Percentiles rank a stretch among this genome's conserved stretches.
phyloP scores from a whole-genome alignment of 2,329 filamentous ascomycete species.

The Tolypocladium ophioglossoides region DNA sequence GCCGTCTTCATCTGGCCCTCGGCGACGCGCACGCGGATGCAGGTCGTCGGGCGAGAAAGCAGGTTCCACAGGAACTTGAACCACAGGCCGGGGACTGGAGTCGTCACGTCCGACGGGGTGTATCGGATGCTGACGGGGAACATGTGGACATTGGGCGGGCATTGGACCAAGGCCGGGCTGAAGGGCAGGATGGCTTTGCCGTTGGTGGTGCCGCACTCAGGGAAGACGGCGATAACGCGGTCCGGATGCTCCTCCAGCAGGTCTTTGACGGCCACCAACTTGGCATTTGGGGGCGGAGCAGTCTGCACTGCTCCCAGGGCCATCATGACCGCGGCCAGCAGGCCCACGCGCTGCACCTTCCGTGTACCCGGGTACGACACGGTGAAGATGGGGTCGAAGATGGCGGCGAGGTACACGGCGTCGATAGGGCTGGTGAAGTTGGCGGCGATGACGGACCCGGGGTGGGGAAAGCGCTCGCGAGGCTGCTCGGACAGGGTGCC shows the following conservation, averaged over 20 bases:
- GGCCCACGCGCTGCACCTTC: slow-evolving; percentile 64
- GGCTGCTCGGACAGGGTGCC: slow-evolving; percentile 73
- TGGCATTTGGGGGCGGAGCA: slow-evolving; percentile 31
- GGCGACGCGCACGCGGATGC: slow-evolving; percentile 82
- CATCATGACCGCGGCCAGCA: slow-evolving; percentile 63
- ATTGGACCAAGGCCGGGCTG: slow-evolving; percentile 63
- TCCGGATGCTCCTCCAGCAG: slow-evolving; percentile 59
- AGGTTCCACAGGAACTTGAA: slow-evolving; percentile 73
- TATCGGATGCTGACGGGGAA: slow-evolving; percentile 90
- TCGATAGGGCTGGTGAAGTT: slow-evolving; percentile 92
- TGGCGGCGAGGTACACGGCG: slow-evolving; percentile 83
- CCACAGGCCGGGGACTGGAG: slow-evolving; percentile 70
- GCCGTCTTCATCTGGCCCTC: slow-evolving; percentile 53
- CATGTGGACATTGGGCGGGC: slow-evolving; percentile 58
- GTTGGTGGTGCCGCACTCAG: slow-evolving; percentile 91
- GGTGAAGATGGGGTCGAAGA: slow-evolving; percentile 94
- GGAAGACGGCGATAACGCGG: slow-evolving; percentile 76
- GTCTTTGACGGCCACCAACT: slow-evolving; percentile 49
- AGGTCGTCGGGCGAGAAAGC: slow-evolving; percentile 75
- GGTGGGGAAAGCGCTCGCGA: slow-evolving; percentile 62
- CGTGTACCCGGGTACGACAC: slow-evolving; percentile 66
- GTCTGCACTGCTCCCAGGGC: slow-evolving; percentile 54
- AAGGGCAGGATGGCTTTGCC: slow-evolving; percentile 81
- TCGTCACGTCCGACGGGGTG: slow-evolving; percentile 80
- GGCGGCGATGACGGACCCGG: slow-evolving; percentile 74